These are phyloP conservation scores for Ochetophila trinervis DNA, from an alignment of 306 rosid species.

Conservation along the genomic window DNA sequence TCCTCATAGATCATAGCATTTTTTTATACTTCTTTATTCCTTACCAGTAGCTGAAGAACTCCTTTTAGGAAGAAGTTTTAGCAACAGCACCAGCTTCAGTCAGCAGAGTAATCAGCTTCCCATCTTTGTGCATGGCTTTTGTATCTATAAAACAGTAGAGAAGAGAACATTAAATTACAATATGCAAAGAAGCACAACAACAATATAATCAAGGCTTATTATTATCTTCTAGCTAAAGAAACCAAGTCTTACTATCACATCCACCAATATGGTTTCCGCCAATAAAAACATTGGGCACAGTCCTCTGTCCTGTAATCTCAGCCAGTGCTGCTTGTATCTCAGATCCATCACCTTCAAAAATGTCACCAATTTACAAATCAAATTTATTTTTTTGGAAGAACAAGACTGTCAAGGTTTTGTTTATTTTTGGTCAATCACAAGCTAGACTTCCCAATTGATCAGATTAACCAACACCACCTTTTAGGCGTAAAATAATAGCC, in stretches of 20 bases:
- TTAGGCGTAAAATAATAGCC: too few species aligned
- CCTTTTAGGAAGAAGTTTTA: slow-evolving; percentile 32
- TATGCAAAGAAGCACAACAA: not conserved
- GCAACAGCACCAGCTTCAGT: slow-evolving; percentile 60
- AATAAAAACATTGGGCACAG: slow-evolving; percentile 93
- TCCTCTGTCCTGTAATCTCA: slow-evolving; percentile 68
- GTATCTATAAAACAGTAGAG: slow-evolving; percentile 51
- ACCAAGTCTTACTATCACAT: slow-evolving; percentile 62
- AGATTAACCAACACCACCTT: too few species aligned
- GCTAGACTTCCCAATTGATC: too few species aligned
- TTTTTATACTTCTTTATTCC: not conserved
- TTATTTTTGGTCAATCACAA: not conserved
- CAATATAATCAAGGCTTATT: not conserved
- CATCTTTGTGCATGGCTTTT: slow-evolving; percentile 44
- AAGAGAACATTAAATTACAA: not conserved
- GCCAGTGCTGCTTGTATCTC: slow-evolving; percentile 61
- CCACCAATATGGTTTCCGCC: slow-evolving; percentile 93
- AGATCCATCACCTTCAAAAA: slow-evolving; percentile 73
- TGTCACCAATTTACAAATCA: not conserved
- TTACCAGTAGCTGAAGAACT: not conserved
- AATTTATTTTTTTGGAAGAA: not conserved
- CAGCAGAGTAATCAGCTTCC: slow-evolving; percentile 67
- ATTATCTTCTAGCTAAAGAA: not conserved
- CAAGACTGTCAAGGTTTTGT: not conserved
- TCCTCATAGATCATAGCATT: not conserved